Base-by-base conservation (phyloP, 495 filamentous ascomycete species). In the Pseudoneurospora amorphoporcata region DNA sequence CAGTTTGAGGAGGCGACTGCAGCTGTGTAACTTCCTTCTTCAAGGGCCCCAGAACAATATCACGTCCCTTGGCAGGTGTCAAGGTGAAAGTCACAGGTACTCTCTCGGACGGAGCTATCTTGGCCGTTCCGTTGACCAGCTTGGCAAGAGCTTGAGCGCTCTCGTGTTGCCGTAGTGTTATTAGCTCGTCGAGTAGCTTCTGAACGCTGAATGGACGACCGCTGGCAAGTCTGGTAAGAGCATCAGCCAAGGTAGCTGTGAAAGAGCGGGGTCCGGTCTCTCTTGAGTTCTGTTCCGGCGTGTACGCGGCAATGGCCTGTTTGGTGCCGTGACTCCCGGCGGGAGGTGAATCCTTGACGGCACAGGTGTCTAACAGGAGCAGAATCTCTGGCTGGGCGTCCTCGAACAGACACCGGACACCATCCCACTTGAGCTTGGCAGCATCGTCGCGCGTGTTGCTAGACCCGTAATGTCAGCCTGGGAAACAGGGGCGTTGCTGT, bases 261-360 rank as follows among this genome's bases (percentile, higher is more conserved):
- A 88, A 87, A 2, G 86, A 87, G 68, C 82, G 79, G n/a, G 79
- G 53, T n/a, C 81, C 82, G 29, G 80, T 70, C 32, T 87, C 85
- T 8, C 81, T 75, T 19, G 78, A 72, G 73, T 75, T 80, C 72
- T 88, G 83, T 16, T 88, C 86, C 2, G 83, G 84, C 7, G 80
- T 83, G 53, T 82, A 86, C 8, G 86, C 84, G 7, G 87, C 85
- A 70, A 88, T 87, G n/a, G 82, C 83, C 75, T 87, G 87, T 76
- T 88, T 88, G 39, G 81, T 77, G 53, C 85, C 86, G 74, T 82
- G 82, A 35, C 82, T 82, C 6, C 84, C 82, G 9, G 81, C 74
- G 69, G 77, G 75, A 6, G 82, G 76, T 32, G 83, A 80, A 70
- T 88, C 85, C 19, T 80, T 79, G 7, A 80, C 65, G 39, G 81